Evolutionary conservation across 1,284 basidiomycete genomes (phyloP).

Genomic region (Caloboletus firmus): DNA sequence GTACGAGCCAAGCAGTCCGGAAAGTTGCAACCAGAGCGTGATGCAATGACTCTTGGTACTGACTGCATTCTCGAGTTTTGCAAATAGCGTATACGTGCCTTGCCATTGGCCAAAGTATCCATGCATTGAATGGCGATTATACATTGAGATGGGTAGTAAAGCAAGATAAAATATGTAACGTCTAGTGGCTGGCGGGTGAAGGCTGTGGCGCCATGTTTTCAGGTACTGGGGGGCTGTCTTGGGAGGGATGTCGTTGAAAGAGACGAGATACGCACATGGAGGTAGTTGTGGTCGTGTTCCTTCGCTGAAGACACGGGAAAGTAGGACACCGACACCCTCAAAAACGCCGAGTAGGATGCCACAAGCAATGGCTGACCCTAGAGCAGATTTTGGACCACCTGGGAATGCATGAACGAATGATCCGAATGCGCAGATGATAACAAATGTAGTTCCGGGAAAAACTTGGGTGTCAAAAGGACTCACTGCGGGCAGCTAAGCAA

Average conservation of each 20-base stretch:
- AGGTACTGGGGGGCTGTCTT: conserved; percentile 23
- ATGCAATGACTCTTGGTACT: background rate
- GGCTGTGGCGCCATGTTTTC: conserved; percentile 33
- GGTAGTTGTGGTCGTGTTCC: conserved; percentile 72
- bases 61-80: background rate
- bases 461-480: conserved; percentile 38
- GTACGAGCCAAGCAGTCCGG: background rate
- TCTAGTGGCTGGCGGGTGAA: conserved; percentile 30
- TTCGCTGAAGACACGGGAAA: conserved; percentile 83
- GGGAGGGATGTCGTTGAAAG: background rate
- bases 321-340: conserved; percentile 89
- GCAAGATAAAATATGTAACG: conserved; percentile 31
- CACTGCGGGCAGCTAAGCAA: conserved; percentile 91
- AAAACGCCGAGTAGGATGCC: conserved; percentile 97
- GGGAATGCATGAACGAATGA: conserved; percentile 13
- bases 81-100: conserved; percentile 18
- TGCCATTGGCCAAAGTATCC: conserved; percentile 29
- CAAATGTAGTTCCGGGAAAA: background rate
- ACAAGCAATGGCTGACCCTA: conserved; percentile 92
- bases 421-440: background rate
- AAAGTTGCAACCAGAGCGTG: background rate
- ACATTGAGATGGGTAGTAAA: conserved; percentile 38
- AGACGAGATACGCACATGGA: conserved; percentile 23
- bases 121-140: conserved; percentile 41
- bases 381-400: conserved; percentile 91